These are phyloP conservation scores for Tolypocladium sp. DNA, from an alignment of 2,329 filamentous ascomycete species.

Conservation along the genomic window DNA sequence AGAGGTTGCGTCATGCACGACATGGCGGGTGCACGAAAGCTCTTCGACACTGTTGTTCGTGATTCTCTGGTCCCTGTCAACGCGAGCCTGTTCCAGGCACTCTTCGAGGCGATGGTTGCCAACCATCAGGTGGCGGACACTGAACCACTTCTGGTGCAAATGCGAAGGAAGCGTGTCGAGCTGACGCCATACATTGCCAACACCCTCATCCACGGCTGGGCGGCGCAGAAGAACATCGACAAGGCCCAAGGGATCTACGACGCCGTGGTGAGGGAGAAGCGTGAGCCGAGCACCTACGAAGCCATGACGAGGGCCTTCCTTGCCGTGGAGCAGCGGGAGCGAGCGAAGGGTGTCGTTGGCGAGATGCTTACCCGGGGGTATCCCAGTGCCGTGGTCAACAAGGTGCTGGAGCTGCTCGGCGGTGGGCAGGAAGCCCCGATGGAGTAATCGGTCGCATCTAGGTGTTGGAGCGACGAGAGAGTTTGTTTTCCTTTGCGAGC, in stretches of 20 bases:
- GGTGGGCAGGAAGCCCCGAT: slow-evolving; percentile 33
- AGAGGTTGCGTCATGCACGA: slow-evolving; percentile 92
- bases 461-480: slow-evolving; percentile 11
- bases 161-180: slow-evolving; percentile 65
- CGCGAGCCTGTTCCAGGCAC: slow-evolving; percentile 85
- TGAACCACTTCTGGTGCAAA: slow-evolving; percentile 63
- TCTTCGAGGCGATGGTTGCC: slow-evolving; percentile 96
- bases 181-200: slow-evolving; percentile 98
- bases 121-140: slow-evolving; percentile 79
- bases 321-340: slow-evolving; percentile 67
- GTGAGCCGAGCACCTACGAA: slow-evolving; percentile 97
- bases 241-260: slow-evolving; percentile 76
- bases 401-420: slow-evolving; percentile 83
- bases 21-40: slow-evolving; percentile 68
- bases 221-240: slow-evolving; percentile 67
- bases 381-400: slow-evolving; percentile 82
- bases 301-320: slow-evolving; percentile 95
- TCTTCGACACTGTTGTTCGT: slow-evolving; percentile 74
- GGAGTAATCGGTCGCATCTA: slow-evolving; percentile 11
- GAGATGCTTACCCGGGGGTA: slow-evolving; percentile 91
- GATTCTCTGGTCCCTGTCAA: slow-evolving; percentile 61
- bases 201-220: slow-evolving; percentile 95
- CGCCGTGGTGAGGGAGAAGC: slow-evolving; percentile 64
- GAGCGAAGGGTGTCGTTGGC: slow-evolving; percentile 69
- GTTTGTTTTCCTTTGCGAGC: slow-evolving; percentile 5